phyloP scores from a whole-genome alignment of 306 rosid species.

The Begonia masoniana region DNA sequence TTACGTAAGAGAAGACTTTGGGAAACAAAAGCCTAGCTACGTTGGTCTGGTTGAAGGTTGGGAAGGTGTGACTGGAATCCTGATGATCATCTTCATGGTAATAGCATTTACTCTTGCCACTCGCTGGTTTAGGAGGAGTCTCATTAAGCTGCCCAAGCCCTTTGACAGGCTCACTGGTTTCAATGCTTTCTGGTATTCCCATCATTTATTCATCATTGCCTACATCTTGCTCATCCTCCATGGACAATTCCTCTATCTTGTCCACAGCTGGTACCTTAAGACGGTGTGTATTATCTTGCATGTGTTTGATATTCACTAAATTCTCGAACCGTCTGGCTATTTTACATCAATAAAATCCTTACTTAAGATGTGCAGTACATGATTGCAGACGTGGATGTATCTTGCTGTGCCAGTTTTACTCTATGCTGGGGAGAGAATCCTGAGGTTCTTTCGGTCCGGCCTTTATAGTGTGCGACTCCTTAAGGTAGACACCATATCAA shows the following conservation, averaged over 20 bases:
- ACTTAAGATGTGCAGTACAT: constrained; percentile 15
- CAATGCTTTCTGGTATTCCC: constrained; percentile 99
- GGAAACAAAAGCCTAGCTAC: constrained; percentile 48
- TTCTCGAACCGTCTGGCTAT: neutral
- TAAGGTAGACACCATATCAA: constrained; percentile 41
- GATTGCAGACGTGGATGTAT: constrained; percentile 90
- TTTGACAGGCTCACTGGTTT: constrained; percentile 83
- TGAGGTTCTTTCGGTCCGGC: constrained; percentile 88
- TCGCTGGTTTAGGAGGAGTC: constrained; percentile 76
- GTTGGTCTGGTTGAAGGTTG: constrained; percentile 38
- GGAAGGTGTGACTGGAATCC: constrained; percentile 82
- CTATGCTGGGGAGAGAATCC: constrained; percentile 85
- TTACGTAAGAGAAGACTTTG: constrained; percentile 42
- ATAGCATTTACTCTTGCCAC: constrained; percentile 92
- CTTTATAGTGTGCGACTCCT: constrained; percentile 61
- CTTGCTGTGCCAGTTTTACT: constrained; percentile 74
- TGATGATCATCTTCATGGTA: constrained; percentile 67
- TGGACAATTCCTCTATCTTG: constrained; percentile 61
- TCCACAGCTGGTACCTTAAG: constrained; percentile 51
- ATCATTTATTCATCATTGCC: constrained; percentile 88
- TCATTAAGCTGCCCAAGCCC: constrained; percentile 82
- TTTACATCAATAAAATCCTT: neutral
- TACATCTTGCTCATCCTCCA: constrained; percentile 74
- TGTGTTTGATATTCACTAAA: no score
- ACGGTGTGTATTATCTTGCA: constrained; percentile 40